phyloP scores from a whole-genome alignment of 2,329 filamentous ascomycete species.

The Fusarium metavorans region DNA sequence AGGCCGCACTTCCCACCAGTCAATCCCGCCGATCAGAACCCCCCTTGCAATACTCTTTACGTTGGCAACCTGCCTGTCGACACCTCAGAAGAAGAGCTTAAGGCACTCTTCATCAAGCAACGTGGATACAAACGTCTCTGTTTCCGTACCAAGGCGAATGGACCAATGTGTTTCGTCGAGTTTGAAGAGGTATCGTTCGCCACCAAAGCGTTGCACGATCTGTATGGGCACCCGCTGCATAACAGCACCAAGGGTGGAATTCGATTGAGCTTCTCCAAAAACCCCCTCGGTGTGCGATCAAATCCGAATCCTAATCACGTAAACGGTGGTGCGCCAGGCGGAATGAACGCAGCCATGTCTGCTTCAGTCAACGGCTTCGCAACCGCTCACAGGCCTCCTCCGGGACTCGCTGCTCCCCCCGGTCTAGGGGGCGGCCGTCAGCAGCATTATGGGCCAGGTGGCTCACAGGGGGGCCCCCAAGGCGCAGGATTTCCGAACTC shows the following conservation, averaged over 20 bases:
- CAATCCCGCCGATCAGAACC: constrained; percentile 96
- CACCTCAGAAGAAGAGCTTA: constrained; percentile 94
- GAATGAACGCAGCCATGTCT: constrained; percentile 68
- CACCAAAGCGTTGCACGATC: constrained; percentile 88
- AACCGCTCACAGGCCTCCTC: constrained; percentile 81
- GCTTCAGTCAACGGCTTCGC: constrained; percentile 70
- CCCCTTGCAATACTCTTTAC: constrained; percentile 97
- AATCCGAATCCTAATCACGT: constrained; percentile 69
- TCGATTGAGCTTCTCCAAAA: constrained; percentile 96
- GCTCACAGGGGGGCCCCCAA: constrained; percentile 33
- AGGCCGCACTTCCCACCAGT: constrained; percentile 82
- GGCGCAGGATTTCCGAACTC: constrained; percentile 31
- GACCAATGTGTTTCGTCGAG: constrained; percentile 98
- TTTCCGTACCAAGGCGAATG: constrained; percentile 94
- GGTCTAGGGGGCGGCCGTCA: constrained; percentile 64
- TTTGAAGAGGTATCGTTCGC: constrained; percentile 95
- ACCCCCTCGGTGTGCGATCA: constrained; percentile 91
- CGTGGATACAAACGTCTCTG: constrained; percentile 95
- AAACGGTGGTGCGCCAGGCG: constrained; percentile 58
- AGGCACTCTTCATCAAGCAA: constrained; percentile 91
- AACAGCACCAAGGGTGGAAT: constrained; percentile 97
- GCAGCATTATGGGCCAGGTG: constrained; percentile 39
- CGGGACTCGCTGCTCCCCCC: constrained; percentile 81
- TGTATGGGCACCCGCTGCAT: constrained; percentile 88
- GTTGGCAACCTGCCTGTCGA: constrained; percentile 96